Base-by-base conservation (phyloP, 306 rosid genomes). In the Inga oerstediana region DNA sequence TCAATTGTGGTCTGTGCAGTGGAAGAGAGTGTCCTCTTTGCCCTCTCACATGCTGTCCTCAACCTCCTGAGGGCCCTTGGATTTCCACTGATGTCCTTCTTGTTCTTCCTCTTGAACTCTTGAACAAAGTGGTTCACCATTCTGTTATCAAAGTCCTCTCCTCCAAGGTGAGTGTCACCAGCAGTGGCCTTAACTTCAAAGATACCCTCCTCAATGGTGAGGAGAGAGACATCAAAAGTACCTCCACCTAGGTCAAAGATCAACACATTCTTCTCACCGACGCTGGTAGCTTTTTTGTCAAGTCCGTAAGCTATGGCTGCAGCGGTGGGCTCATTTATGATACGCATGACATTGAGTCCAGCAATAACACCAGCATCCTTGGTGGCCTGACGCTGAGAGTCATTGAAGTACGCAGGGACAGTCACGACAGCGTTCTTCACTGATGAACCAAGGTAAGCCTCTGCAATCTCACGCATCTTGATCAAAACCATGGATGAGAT, bases 391-490 rank as follows among this genome's bases (percentile, higher is more conserved):
- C 94, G 89, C 84, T 92, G 94, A 22, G 94, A 91, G 61, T 91
- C 93, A 3, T 91, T 92, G 22, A 92, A 92, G 88, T 94, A 94
- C 2, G 97, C 97, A 0, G 98, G 98, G 0, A 94, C 97, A 0
- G 97, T 92, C 4, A 94, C 97, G 8, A 92, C 97, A 0, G 93
- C 98, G 17, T 94, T 94, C 91, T 94, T 94, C 3, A 92, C 69
- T 0, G 89, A 73, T 0, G 79, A 43, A 0, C 97, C 97, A 16
- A 94, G 96, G 75, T 81, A 94, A 56, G 98, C 97, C 84, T 94
- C 97, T 0, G 94, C 96, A 46, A 94, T 90, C 90, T 94, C 98
- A 24, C 98, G 81, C 98, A 94, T 94, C 91, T 94, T 94, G 0
- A 69, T 84, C 2, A 91, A 86, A 45, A 93, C 93, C 97, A 92